Evolutionary conservation across 1,284 basidiomycete genomes (phyloP), one percentile per base, ranked within the genome.

Genomic region (Bondarzewia mesenterica): DNA sequence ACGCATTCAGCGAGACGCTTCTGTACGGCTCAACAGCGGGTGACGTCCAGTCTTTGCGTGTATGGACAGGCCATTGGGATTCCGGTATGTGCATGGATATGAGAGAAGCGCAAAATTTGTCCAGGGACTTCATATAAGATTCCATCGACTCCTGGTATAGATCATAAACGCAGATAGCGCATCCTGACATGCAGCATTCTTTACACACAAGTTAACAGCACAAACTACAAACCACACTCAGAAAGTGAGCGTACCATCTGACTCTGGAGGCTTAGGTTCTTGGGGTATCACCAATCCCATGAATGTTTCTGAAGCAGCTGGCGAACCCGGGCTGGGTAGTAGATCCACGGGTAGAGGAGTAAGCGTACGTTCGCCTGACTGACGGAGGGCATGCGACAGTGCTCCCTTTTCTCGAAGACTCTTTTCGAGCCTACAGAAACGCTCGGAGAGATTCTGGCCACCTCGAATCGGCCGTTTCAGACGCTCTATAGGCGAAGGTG

Each of bases 131-230:
- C 27, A 75, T 74, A 65, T 91, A 91, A 10, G 71, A 71, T n/a
- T 73, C 69, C 3, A 90, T 63, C 1, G 86, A 79, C 44, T 92
- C 89, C 47, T 85, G 79, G 64, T 93, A 91, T 22, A 93, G 67
- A 56, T 92, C 90, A 62, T 93, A 88, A 6, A 93, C 87, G 63
- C 92, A 94, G 29, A 92, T 69, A 0, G 89, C 87, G 58, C 92
- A 94, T 25, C 89, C 89, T 7, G 88, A 91, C 89, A 92, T 93
- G 67, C 91, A 93, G 64, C 91, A 93, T 65, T 92, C 89, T 91
- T 55, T 4, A 4, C 5, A 23, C 7, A n/a, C n/a, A 12, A n/a
- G 5, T 41, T 8, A 40, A 29, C 16, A 51, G n/a, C 26, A 12
- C 16, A 27, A 49, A 14, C 4, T 15, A 22, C 21, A 2, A 35